Evolutionary conservation across 257 asterid species (phyloP), one percentile per base, ranked within the genome.

Genomic region (Galeopsis tetrahit): DNA sequence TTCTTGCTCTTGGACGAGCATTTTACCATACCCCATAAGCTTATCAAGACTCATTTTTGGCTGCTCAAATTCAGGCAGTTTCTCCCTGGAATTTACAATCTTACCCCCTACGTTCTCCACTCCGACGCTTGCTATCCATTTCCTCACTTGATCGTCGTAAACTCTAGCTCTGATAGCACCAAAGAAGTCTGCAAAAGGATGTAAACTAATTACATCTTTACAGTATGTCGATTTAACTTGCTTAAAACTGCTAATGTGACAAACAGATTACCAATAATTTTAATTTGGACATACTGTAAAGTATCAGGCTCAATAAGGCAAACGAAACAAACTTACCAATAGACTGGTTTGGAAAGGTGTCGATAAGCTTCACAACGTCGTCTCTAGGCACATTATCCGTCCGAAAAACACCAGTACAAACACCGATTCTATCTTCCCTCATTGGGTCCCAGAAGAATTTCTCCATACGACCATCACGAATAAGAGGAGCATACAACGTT

Each of bases 381-480:
- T 75, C 79, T 0, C 40, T 34, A 0, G 78, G 77, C 28, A 85
- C 79, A 10, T 75, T 66, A n/a, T 82, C 90, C 0, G 70, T 66
- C 14, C 78, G 65, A 69, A 85, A 85, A 31, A 83, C 81, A 32
- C 86, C 90, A 10, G 51, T 71, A 28, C 88, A 83, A 43, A 85
- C 83, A 4, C 90, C 88, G 3, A 85, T 79, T 6, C 86, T 63
- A 53, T 85, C 88, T 38, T 82, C 87, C 36, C 85, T 72, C 2
- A 79, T 85, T 10, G 87, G 89, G 7, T 85, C 85, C 89, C 87
- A 85, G 64, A 82, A 85, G 42, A 80, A 85, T 13, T 85, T 85
- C 68, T 85, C 89, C 89, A 85, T 85, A 53, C 89, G 89, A 1
- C 89, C 87, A 2, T 85, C 89, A 17, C 89, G 89, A 57, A 85